Base-by-base conservation (phyloP, 176 grass and related monocot species). In the Aechmea fasciata region DNA sequence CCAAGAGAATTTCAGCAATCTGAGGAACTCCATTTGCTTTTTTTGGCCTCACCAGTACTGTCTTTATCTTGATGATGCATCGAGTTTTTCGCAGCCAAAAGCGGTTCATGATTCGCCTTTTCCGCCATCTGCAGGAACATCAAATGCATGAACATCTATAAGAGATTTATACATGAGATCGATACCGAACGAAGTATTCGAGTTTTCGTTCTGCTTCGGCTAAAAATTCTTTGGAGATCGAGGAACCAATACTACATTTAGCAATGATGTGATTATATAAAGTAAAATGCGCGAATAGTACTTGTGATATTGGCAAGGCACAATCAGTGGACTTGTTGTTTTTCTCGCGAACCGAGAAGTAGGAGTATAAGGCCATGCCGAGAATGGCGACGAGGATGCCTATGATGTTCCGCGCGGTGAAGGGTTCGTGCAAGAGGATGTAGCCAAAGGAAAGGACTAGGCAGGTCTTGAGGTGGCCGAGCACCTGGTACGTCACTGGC, bases 391-490 rank as follows among this genome's bases (percentile, higher is more conserved):
- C 28, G 29, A 94, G 83, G 80, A 99, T 99, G 63, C 95, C 95
- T 70, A 78, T 14, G 74, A 94, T 90, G 80, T 99, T 99, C 75
- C 85, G 70, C 50, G 57, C 55, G 49, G 82, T 94, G 80, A 94
- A 99, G 67, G 90, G 95, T 63, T 94, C 95, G 5, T 86, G 90
- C 20, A 99, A 69, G 61, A 99, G 85, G 26, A 77, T 99, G 75
- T 94, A 99, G 57, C 95, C 95, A 82, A 99, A 90, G n/a, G 95
- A 94, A 53, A 99, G 90, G 69, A 99, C 78, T 14, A 99, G 79
- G 12, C 95, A 99, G 73, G 95, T 99, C 83, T 99, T 99, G 18
- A 99, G 95, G 82, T 99, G 95, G 51, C 95, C 95, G 63, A 99
- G 89, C 66, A 99, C 95, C 65, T 99, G 95, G 75, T 99, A 99